Base-by-base conservation (phyloP, 345 rosid species). In the Populus tremula region DNA sequence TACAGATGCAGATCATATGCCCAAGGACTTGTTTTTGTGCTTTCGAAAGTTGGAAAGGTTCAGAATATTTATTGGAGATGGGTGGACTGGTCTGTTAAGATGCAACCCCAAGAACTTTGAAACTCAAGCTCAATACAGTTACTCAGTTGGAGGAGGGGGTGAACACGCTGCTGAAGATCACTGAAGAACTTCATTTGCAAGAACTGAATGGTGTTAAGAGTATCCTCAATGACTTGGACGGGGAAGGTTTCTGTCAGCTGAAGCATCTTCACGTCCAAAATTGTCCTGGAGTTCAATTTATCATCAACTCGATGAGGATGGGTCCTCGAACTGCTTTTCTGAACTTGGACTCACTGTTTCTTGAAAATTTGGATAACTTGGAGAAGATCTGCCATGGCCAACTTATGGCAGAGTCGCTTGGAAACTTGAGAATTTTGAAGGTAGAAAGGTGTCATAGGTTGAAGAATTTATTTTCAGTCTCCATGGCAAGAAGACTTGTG, bases 381-480 rank as follows among this genome's bases (percentile, higher is more conserved):
- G 75, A 81, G 67, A 73, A 50, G 53, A 69, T 84, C 13, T 77
- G 66, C 17, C 29, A 73, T 1, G 72, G 27, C 27, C 27, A 27
- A 27, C 70, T 63, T 23, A 31, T 31, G 33, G 33, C 33, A 31
- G 56, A 67, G 5, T 76, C 75, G 31, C 79, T 84, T 45, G 54
- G 65, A 6, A 79, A 73, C 11, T 47, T 85, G 25, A 71, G 39
- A 66, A 14, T n/a, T 1, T 1, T 84, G 6, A 65, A 71, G 10
- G 71, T 27, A 27, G 27, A 27, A 27, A 27, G 27, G 0, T 27
- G 27, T 27, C 27, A 27, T 4, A 8, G 16, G 31, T 53, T 84
- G 61, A 73, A 65, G 76, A 67, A 78, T 76, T 41, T 79, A 2
- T 81, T 84, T 43, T 72, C 76, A 1, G 7, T 68, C 20, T 31